Evolutionary conservation across 768 basidiomycete genomes (phyloP), one percentile per base, ranked within the genome.

Genomic region (Hysterangium stoloniferum): DNA sequence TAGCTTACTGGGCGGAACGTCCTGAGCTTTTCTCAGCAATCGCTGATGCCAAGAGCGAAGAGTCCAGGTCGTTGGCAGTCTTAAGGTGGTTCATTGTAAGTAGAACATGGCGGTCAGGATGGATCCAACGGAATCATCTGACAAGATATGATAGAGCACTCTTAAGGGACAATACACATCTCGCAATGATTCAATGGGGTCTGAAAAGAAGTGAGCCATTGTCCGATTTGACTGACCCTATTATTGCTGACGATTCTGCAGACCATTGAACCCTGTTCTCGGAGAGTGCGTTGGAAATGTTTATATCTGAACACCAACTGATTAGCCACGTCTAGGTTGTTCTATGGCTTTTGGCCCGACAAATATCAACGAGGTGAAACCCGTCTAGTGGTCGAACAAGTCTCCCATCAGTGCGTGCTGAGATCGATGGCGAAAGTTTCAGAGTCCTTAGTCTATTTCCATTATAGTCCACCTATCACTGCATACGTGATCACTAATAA

Each of bases 1-100:
- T 56, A 89, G 93, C 93, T 0, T 96, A 98, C 67, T 98, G 95
- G 95, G 90, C 92, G 62, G 95, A 98, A 64, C 86, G 88, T 45
- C 92, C 92, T 24, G 83, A 83, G 48, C 71, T 92, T 48, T 97
- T 99, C 61, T 80, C 92, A 3, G 80, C 79, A 19, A 97, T 97
- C 62, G 79, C 84, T 17, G 81, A 84, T 57, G 90, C 82, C 4
- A 74, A 72, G 62, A 79, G 77, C 11, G 77, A 81, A 27, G 84
- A 93, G 64, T 80, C 82, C 2, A 74, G 93, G 44, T 75, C 82
- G 2, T 70, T 88, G 45, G 78, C 82, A 5, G 90, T 97, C n/a
- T 74, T 97, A 38, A 79, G 77, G 59, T 99, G 95, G 95, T 99
- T 98, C 69, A 87, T 99, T 61, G 84, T 88, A 58, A 58, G 83